phyloP scores from a whole-genome alignment of 768 basidiomycete genomes.

The Termitomyces sp. region DNA sequence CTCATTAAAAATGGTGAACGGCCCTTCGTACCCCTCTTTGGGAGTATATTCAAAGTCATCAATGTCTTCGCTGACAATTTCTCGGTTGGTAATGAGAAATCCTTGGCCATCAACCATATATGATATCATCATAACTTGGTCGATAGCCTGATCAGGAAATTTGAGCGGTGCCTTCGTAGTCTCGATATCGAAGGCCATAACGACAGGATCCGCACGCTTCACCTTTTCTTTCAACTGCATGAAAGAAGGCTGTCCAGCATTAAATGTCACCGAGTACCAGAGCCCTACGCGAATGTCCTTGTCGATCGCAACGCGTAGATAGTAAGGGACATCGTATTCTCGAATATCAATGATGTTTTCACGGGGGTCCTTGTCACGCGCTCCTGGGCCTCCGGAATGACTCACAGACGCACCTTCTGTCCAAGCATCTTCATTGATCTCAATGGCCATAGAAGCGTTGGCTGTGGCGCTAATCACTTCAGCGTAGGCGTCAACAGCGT shows the following conservation, averaged over 20 bases:
- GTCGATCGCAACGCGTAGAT: slow-evolving; percentile 98
- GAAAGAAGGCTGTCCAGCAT: slow-evolving; percentile 73
- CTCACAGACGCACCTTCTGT: slow-evolving; percentile 34
- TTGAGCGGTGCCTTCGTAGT: slow-evolving; percentile 99
- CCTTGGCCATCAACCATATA: slow-evolving; percentile 99
- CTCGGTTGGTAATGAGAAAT: slow-evolving; percentile 94
- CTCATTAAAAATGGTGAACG: slow-evolving; percentile 94
- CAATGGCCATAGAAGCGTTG: slow-evolving; percentile 58
- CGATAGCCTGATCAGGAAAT: slow-evolving; percentile 92
- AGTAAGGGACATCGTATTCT: slow-evolving; percentile 97
- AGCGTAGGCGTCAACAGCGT: slow-evolving; percentile 95
- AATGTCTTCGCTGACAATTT: slow-evolving; percentile 96
- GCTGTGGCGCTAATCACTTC: slow-evolving; percentile 87
- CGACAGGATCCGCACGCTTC: slow-evolving; percentile 97
- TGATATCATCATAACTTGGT: slow-evolving; percentile 99
- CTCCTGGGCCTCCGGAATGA: slow-evolving; percentile 22
- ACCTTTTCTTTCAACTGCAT: slow-evolving; percentile 74
- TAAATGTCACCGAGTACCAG: slow-evolving; percentile 92
- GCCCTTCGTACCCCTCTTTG: slow-evolving; percentile 95
- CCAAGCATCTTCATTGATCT: slow-evolving; percentile 58
- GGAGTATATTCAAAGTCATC: slow-evolving; percentile 99
- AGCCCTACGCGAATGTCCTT: slow-evolving; percentile 95
- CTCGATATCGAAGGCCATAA: slow-evolving; percentile 99
- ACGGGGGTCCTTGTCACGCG: slow-evolving; percentile 72
- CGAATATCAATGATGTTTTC: slow-evolving; percentile 92